phyloP scores from a whole-genome alignment of 2,329 filamentous ascomycete genomes.

The Ampelomyces quisqualis region DNA sequence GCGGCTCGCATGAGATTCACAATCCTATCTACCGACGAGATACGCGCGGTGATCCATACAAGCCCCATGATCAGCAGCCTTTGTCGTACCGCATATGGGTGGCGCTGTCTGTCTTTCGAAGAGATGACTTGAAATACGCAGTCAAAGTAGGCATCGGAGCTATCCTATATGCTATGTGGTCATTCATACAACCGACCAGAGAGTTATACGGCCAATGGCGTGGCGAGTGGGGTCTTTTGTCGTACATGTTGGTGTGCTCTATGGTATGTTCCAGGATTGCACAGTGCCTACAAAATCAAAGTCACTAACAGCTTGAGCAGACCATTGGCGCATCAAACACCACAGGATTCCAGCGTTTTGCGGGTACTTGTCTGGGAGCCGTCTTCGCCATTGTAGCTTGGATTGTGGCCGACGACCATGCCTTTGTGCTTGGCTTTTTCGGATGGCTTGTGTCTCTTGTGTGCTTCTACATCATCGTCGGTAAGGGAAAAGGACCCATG shows the following conservation, averaged over 20 bases:
- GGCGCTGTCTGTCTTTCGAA: conserved; percentile 57
- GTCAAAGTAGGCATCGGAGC: conserved; percentile 93
- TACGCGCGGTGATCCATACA: conserved; percentile 31
- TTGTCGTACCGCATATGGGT: conserved; percentile 56
- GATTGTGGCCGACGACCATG: conserved; percentile 73
- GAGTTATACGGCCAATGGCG: conserved; percentile 84
- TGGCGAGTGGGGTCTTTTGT: conserved; percentile 94
- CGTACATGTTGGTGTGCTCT: conserved; percentile 96
- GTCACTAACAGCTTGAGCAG: conserved; percentile 5
- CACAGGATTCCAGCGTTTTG: conserved; percentile 80
- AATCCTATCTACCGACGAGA: conserved; percentile 37
- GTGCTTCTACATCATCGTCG: conserved; percentile 89
- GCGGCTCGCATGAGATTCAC: conserved; percentile 39
- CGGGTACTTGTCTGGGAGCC: conserved; percentile 82
- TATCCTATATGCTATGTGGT: conserved; percentile 81
- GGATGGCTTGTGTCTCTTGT: conserved; percentile 79
- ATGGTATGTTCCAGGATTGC: too few species aligned
- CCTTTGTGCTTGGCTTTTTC: conserved; percentile 72
- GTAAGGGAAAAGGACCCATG: conserved; percentile 79
- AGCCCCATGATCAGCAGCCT: conserved; percentile 31
- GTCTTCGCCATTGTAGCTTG: conserved; percentile 73
- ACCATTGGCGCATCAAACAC: conserved; percentile 96
- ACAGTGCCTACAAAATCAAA: too few species aligned
- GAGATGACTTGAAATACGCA: conserved; percentile 74
- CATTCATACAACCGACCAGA: conserved; percentile 77